phyloP scores from a whole-genome alignment of 129 eudicot genomes.

The Ambrosia artemisiifolia region DNA sequence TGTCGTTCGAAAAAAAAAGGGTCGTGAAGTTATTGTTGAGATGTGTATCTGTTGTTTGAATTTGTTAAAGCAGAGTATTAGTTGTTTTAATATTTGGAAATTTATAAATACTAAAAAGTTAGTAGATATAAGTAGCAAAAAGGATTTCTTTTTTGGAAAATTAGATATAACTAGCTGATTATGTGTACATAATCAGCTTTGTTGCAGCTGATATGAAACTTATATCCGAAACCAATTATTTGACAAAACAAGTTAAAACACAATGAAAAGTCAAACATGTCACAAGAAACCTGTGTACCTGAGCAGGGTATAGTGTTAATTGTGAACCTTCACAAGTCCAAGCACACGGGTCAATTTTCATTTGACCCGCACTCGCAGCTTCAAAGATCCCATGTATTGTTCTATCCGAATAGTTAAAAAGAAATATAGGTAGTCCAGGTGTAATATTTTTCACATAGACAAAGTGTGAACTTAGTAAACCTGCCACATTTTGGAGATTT shows the following conservation, averaged over 20 bases:
- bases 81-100: too few species aligned
- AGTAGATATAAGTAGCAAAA: not conserved
- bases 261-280: slow-evolving; percentile 1
- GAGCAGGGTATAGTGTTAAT: slow-evolving; percentile 70
- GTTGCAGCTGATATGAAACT: not conserved
- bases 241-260: not conserved
- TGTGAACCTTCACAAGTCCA: slow-evolving; percentile 76
- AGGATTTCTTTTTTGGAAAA: not conserved
- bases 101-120: too few species aligned
- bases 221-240: not conserved
- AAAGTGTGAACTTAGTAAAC: slow-evolving; percentile 64
- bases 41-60: not conserved
- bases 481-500: slow-evolving; percentile 35
- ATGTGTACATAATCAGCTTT: not conserved
- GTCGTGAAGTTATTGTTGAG: not conserved
- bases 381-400: slow-evolving; percentile 73
- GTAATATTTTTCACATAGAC: slow-evolving; percentile 60
- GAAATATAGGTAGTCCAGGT: slow-evolving; percentile 79
- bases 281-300: slow-evolving; percentile 45
- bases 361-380: slow-evolving; percentile 78
- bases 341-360: slow-evolving; percentile 69
- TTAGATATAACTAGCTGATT: too few species aligned
- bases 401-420: slow-evolving; percentile 67
- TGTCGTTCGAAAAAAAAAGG: not conserved
- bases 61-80: not conserved